Percentiles rank a stretch among this genome's conserved stretches.
These are phyloP conservation scores for Colletotrichum plurivorum DNA, from an alignment of 2,329 filamentous ascomycete genomes.

Conservation along the genomic window DNA sequence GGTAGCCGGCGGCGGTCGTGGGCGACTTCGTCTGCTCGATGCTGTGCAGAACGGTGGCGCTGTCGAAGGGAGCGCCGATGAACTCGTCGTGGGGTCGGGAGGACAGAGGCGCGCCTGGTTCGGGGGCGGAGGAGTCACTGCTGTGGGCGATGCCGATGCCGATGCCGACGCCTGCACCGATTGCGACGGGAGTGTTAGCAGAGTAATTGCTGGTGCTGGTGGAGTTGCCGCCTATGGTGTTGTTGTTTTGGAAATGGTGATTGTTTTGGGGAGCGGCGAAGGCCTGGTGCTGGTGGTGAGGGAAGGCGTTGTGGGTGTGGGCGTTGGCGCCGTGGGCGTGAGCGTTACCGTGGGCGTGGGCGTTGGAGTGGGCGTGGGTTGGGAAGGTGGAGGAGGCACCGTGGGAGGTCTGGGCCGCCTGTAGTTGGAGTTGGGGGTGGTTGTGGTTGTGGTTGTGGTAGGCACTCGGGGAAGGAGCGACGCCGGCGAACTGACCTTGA, in stretches of 20 bases:
- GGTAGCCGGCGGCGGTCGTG: constrained; percentile 39
- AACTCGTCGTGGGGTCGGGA: constrained; percentile 67
- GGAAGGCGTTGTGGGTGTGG: constrained; percentile 72
- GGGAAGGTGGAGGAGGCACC: constrained; percentile 14
- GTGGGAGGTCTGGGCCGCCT: constrained; percentile 18
- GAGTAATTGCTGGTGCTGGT: constrained; percentile 40
- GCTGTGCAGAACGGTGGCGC: constrained; percentile 72
- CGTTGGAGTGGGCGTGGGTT: constrained; percentile 4
- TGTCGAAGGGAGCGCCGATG: constrained; percentile 76
- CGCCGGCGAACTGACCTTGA: constrained; percentile 59
- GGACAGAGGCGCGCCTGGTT: constrained; percentile 50
- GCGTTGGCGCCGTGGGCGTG: constrained; percentile 23
- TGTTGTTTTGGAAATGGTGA: constrained; percentile 31
- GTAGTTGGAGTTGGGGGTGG: constrained; percentile 32
- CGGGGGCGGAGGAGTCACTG: constrained; percentile 51
- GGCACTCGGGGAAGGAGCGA: constrained; percentile 38
- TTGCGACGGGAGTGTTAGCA: constrained; percentile 40
- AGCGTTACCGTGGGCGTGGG: constrained; percentile 18
- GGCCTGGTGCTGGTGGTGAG: constrained; percentile 59
- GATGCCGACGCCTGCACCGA: constrained; percentile 40
- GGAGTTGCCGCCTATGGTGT: constrained; percentile 38
- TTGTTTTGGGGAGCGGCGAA: constrained; percentile 27
- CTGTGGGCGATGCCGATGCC: constrained; percentile 31
- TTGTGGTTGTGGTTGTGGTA: constrained; percentile 1
- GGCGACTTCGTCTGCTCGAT: constrained; percentile 67